Base-by-base conservation (phyloP, 257 asterid species). In the Petunia secreta region DNA sequence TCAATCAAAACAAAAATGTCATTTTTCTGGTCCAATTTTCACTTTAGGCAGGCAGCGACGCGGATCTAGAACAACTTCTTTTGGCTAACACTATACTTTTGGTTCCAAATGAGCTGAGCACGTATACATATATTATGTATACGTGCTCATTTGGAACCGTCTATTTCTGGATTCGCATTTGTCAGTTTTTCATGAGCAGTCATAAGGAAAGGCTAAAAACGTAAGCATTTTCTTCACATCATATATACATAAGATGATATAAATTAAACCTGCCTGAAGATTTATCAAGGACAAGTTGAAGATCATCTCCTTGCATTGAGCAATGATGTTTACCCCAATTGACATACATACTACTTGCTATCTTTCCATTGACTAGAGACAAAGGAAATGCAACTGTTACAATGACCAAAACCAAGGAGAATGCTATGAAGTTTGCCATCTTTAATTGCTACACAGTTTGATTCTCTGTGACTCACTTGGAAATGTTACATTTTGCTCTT, bases 311-410 rank as follows among this genome's bases (percentile, higher is more conserved):
- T 48, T 4, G 2, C 57, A 71, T 38, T 34, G 48, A 13, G 48
- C 77, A 71, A 34, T 71, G 77, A 48, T 71, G 60, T 46, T 43
- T 6, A 11, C 77, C 77, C 77, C 77, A 71, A 48, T 71, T 71
- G 0, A 71, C 77, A 71, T 48, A 71, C 77, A 71, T 71, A 43
- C 77, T 77, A 63, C 55, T 63, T 77, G 82, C 67, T 34, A 71
- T 48, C 13, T 16, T 6, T 1, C 82, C 82, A 80, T 55, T 64
- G 14, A 43, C 69, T 25, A 67, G 0, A n/a, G 39, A 25, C n/a
- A 59, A 39, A 67, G 55, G 41, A 67, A 80, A 38, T 34, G 69
- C 57, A 40, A 66, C 9, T 54, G 68, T 41, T 40, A 69, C 75
- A 62, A 80, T 68, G 38, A 80, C n/a, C 52, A 80, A 39, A 80